phyloP scores from a whole-genome alignment of 768 basidiomycete species.

The Auricularia auricula-judae region DNA sequence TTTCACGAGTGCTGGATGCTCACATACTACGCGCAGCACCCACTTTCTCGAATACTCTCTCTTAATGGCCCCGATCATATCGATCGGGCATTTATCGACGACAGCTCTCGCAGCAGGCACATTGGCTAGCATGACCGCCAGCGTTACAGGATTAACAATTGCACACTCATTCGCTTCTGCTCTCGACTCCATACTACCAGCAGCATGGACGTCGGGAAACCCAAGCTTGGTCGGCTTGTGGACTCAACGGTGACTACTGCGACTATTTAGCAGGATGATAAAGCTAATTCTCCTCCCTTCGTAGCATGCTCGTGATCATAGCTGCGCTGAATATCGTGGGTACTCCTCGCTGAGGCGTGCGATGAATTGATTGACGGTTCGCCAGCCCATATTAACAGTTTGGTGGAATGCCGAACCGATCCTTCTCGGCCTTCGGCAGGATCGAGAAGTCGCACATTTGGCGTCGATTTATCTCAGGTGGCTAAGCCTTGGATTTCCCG shows the following conservation, averaged over 20 bases:
- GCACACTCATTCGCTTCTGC: conserved; percentile 74
- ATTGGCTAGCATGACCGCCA: conserved; percentile 63
- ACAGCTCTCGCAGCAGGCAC: conserved; percentile 78
- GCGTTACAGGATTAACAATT: conserved; percentile 65
- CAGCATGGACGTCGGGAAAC: conserved; percentile 85
- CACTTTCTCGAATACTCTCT: conserved; percentile 81
- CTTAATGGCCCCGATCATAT: conserved; percentile 71
- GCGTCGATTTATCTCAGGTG: conserved; percentile 71
- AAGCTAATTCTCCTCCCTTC: conserved; percentile 24
- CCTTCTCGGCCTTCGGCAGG: conserved; percentile 65
- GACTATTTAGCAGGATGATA: conserved; percentile 15
- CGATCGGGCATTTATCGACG: conserved; percentile 86
- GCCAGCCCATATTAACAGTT: conserved; percentile 44
- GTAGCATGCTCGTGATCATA: not conserved
- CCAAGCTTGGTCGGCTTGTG: conserved; percentile 83
- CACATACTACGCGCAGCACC: conserved; percentile 34
- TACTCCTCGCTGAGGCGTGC: not conserved
- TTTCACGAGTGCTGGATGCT: not conserved
- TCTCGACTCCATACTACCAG: conserved; percentile 87
- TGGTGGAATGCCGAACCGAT: conserved; percentile 82
- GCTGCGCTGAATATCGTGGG: not conserved
- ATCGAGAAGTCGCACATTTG: conserved; percentile 70
- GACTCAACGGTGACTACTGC: conserved; percentile 45
- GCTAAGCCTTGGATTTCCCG: conserved; percentile 70
- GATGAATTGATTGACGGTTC: conserved; percentile 9